Base-by-base conservation (phyloP, 192 early-diverging fungal genomes). In the Mortierella hygrophila region DNA sequence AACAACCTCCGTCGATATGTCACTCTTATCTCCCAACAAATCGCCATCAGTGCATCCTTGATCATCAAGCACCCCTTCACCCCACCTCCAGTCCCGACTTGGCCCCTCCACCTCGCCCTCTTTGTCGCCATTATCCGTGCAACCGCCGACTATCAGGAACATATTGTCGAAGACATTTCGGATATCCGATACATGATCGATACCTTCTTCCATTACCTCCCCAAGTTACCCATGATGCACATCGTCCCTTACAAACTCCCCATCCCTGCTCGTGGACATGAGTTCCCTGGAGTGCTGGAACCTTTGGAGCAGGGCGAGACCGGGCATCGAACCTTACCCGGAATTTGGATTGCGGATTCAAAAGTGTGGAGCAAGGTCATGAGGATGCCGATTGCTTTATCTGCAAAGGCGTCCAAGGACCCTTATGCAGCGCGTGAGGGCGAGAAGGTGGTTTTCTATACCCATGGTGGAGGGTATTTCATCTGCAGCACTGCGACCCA, bases 381-480 rank as follows among this genome's bases (percentile, higher is more conserved):
- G 74, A 42, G 47, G 16, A 42, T 77, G 63, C 84, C 84, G 3
- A 5, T 86, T 8, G 78, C 84, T n/a, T 35, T 9, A 11, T 44
- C 79, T 10, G 79, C 79, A 18, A 54, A 37, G 23, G 63, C 11
- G 20, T 76, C 79, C 55, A 79, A 77, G 44, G 83, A 85, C 40
- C 83, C 78, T 8, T 85, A 54, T 20, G 84, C 84, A 16, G 84
- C 84, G 5, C 68, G 84, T 1, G 84, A 80, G 29, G 84, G 84
- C 37, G 89, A 89, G 55, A 82, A 89, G 70, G 85, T 89, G 20
- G 88, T 89, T 37, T 78, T 97, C 63, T 95, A 94, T 74, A 75
- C 94, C 55, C 97, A 97, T 76, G 97, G 97, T 40, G 96, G 96
- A 21, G 95, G 91, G 6, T 96, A 94, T 78, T 91, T 93, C 29